Conservation (phyloP, 768 basidiomycete species). For the Melanogaster broomeanus region DNA sequence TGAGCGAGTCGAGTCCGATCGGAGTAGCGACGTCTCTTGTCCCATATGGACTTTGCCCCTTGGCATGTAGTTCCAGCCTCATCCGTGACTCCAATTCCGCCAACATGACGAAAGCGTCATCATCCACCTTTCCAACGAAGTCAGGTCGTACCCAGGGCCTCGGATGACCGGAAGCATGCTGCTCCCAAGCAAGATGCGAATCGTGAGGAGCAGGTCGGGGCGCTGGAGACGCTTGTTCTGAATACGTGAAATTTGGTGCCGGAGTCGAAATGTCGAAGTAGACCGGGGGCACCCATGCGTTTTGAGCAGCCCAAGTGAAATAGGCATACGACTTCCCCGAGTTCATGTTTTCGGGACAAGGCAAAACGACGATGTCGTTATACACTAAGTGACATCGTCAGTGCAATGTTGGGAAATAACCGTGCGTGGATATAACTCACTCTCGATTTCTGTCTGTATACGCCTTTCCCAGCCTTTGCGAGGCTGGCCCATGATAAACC, state of each 20-base stretch:
- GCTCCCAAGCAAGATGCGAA: conserved; percentile 56
- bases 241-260: conserved; percentile 62
- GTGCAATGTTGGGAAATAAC: conserved; percentile 2
- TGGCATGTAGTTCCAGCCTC: conserved; percentile 68
- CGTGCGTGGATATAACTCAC: conserved; percentile 46
- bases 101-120: conserved; percentile 94
- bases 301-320: conserved; percentile 90
- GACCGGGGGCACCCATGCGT: conserved; percentile 88
- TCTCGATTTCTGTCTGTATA: conserved; percentile 87
- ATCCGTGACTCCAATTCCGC: conserved; percentile 92
- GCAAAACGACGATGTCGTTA: conserved; percentile 84
- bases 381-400: conserved; percentile 51
- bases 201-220: conserved; percentile 74
- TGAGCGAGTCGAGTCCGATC: neutral
- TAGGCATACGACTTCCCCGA: conserved; percentile 88
- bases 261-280: conserved; percentile 49
- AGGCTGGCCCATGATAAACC: conserved; percentile 89
- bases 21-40: conserved; percentile 10
- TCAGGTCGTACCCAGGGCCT: conserved; percentile 84
- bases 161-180: conserved; percentile 43
- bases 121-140: conserved; percentile 92
- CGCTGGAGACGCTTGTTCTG: conserved; percentile 53
- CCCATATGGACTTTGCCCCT: conserved; percentile 29
- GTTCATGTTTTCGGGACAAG: conserved; percentile 94
- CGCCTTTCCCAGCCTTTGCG: conserved; percentile 76